phyloP scores from a whole-genome alignment of 768 basidiomycete genomes.

The Trametes punicea region DNA sequence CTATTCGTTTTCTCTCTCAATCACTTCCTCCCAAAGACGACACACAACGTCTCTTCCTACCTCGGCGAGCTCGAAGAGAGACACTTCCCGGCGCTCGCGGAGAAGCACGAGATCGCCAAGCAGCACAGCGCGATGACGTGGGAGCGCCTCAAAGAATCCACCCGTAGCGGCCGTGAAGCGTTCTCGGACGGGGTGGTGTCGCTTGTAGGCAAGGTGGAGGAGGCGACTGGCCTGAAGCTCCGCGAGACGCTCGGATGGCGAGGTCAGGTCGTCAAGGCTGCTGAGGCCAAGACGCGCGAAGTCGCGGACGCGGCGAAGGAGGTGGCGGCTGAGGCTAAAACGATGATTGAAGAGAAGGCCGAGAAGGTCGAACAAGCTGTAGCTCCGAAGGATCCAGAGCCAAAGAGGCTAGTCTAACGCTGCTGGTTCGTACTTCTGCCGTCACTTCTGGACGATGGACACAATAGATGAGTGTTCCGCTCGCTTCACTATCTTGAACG shows the following conservation, averaged over 20 bases:
- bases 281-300: slow-evolving; percentile 13
- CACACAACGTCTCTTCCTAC: slow-evolving; percentile 65
- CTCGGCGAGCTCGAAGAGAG: slow-evolving; percentile 64
- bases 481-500: too few species aligned
- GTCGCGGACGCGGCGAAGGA: slow-evolving; percentile 6
- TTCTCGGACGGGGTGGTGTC: slow-evolving; percentile 43
- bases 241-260: slow-evolving; percentile 44
- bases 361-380: neutral
- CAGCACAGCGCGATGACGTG: slow-evolving; percentile 59
- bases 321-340: slow-evolving; percentile 18
- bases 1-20: slow-evolving; percentile 66
- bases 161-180: slow-evolving; percentile 43
- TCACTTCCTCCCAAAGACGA: slow-evolving; percentile 86
- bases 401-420: slow-evolving; percentile 8
- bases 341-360: neutral
- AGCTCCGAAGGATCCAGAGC: slow-evolving; percentile 3
- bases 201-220: slow-evolving; percentile 52
- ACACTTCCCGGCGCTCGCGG: slow-evolving; percentile 65
- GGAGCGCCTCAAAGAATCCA: slow-evolving; percentile 52
- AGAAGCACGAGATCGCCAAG: slow-evolving; percentile 62
- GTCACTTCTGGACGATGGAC: too few species aligned
- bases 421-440: too few species aligned
- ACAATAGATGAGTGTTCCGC: too few species aligned
- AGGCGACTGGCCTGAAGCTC: slow-evolving; percentile 70
- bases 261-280: slow-evolving; percentile 1